Evolutionary conservation across 352 stramenopile species (phyloP).

Genomic region (Globisporangium mamillatum): DNA sequence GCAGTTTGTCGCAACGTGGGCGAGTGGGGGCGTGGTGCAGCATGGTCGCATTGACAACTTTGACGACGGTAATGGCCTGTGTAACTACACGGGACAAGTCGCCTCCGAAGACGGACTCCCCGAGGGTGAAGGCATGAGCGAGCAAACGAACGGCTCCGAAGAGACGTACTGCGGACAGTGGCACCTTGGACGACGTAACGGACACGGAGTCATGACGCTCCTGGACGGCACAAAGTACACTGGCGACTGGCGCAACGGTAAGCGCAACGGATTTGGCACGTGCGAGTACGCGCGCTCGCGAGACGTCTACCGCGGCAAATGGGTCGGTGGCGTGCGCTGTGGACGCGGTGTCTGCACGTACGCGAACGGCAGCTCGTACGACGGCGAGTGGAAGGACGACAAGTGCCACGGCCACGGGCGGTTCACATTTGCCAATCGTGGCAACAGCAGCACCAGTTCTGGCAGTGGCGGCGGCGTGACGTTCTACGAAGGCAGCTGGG

Average conservation of each 20-base stretch:
- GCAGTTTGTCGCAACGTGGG: conserved; percentile 39
- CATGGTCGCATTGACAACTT: conserved; percentile 40
- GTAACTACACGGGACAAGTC: conserved; percentile 49
- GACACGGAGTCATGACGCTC: conserved; percentile 46
- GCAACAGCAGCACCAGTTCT: background rate
- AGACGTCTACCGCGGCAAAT: conserved; percentile 81
- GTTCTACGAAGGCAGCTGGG: conserved; percentile 84
- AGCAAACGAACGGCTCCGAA: conserved; percentile 18
- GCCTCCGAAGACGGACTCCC: conserved; percentile 31
- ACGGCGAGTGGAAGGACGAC: conserved; percentile 82
- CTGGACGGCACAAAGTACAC: conserved; percentile 80
- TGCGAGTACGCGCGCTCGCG: conserved; percentile 53
- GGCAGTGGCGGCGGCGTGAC: conserved; percentile 40
- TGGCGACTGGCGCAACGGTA: conserved; percentile 82
- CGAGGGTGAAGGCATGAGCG: conserved; percentile 54
- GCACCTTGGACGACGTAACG: conserved; percentile 42
- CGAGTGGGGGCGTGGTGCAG: conserved; percentile 18
- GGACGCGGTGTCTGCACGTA: conserved; percentile 57
- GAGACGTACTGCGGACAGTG: conserved; percentile 61
- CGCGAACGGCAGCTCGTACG: conserved; percentile 66
- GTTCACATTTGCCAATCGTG: conserved; percentile 46
- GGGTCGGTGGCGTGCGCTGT: conserved; percentile 74
- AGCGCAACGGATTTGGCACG: conserved; percentile 79
- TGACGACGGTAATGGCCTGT: conserved; percentile 45
- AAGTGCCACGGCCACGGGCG: conserved; percentile 72